Evolutionary conservation across 2,329 filamentous ascomycete species (phyloP), one percentile per base, ranked within the genome.

Genomic region (Penicillium sp.): DNA sequence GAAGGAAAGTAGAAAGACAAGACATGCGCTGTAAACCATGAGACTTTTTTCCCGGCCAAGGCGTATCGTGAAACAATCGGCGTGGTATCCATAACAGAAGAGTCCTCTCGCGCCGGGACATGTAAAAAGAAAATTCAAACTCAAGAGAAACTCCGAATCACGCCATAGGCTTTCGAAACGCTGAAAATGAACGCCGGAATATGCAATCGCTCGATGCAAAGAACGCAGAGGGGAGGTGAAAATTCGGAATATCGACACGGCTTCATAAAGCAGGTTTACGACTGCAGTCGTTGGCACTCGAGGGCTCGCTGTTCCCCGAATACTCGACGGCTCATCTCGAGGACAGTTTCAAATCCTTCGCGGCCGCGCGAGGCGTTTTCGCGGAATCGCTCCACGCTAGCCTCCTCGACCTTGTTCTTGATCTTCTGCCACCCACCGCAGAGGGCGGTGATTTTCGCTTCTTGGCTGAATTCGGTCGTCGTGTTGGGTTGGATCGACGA

Each of bases 341-440:
- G 81, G 8, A 99, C 94, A 56, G 87, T 84, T 78, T 99, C 94
- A 69, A 99, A 99, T 1, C 94, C 94, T 74, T 97, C 92, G 58
- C 88, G 86, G 58, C 94, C 94, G 75, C 90, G 92, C 62, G 81
- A 80, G 22, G 94, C 92, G 67, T 99, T 99, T 74, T 99, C 90
- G 62, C 85, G 83, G 77, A 99, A 99, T 48, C 90, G 80, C 59
- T 88, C 88, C 40, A 97, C 88, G 38, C 91, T 88, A 46, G 89
- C 86, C 64, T 97, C 91, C 77, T 99, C 94, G 64, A 99, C 95
- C 70, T 87, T 90, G 75, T 94, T 96, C 80, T 90, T 94, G 70
- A 97, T 91, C 69, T 91, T 90, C 76, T 96, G 90, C 92, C 94
- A 99, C 56, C 94, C 94, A 61, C 94, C 92, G 72, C 91, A 96